Base-by-base conservation (phyloP, 148 eudicot genomes). In the Camellia sinensis region DNA sequence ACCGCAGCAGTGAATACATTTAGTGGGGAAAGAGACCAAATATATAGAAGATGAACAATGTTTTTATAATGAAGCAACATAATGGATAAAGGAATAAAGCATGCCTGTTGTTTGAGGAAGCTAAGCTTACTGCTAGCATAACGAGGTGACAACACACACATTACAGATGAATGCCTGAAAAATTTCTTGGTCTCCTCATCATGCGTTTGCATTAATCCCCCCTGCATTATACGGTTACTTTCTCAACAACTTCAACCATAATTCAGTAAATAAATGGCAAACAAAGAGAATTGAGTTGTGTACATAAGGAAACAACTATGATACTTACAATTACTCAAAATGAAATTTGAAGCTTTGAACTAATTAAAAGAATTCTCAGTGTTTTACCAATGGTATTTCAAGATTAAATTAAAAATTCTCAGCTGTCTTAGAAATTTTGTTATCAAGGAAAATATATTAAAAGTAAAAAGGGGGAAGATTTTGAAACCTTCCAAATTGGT, bases 161-260 rank as follows among this genome's bases (percentile, higher is more conserved):
- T 92, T 12, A 96, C 99, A 64, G 99, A 93, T 48, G 99, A 93
- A 84, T 93, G 91, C 90, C 86, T 91, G 80, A 96, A 96, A 85
- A 92, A 96, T 82, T 85, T 93, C 73, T 81, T 90, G 65, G 95
- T 92, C 87, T 93, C 97, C 86, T 96, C 99, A 88, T 96, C 99
- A 80, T 96, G 98, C 7, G 99, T 96, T 68, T 57, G 77, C 99
- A 96, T 96, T 61, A 96, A 92, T 40, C 99, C 99, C 54, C 83
- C 88, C 99, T 96, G 91, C 87, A 90, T 57, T 80, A 76, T 77
- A 52, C 19, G 37, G 54, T n/a, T 78, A 67, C 54, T 43, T 67
- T 61, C 48, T 37, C 46, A 73, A 66, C 21, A 22, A 56, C 44
- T 60, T 79, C 74, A 48, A 59, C 6, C 52, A 52, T 41, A 78